These are phyloP conservation scores for Trifolium repens DNA, from an alignment of 306 rosid genomes.

Conservation along the genomic window DNA sequence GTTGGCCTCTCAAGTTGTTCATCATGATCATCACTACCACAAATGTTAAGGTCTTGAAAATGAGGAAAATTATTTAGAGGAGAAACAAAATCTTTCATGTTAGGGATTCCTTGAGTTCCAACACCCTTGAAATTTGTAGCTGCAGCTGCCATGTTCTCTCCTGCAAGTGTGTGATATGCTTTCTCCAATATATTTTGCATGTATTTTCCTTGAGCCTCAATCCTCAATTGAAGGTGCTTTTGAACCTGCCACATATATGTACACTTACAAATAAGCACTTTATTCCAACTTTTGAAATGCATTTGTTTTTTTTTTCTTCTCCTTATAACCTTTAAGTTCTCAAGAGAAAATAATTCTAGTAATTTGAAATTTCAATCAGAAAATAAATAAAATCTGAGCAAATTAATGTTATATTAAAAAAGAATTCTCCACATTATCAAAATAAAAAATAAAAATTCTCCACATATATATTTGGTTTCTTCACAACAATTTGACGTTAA, in stretches of 20 bases:
- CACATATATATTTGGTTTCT: no score
- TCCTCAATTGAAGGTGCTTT: constrained; percentile 89
- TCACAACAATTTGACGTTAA: no score
- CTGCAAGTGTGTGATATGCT: constrained; percentile 95
- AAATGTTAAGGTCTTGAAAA: constrained; percentile 89
- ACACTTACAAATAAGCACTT: not conserved
- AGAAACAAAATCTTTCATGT: constrained; percentile 71
- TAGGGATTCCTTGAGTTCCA: constrained; percentile 47
- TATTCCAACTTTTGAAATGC: not conserved
- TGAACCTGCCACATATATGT: constrained; percentile 66
- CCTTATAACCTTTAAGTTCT: not conserved
- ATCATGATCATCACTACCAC: constrained; percentile 52
- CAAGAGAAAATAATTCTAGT: no score
- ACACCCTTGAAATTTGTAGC: constrained; percentile 55
- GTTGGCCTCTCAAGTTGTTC: constrained; percentile 41
- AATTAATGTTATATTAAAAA: no score
- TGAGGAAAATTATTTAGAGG: constrained; percentile 66
- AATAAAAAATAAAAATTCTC: no score
- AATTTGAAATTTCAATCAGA: no score
- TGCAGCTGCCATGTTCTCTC: constrained; percentile 73
- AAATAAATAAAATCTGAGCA: no score
- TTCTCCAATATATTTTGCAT: constrained; percentile 97
- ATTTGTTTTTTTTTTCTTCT: not conserved
- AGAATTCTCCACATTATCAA: no score
- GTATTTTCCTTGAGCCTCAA: constrained; percentile 99